phyloP scores from a whole-genome alignment of 2,329 filamentous ascomycete genomes.

The Aspergillus ruber region DNA sequence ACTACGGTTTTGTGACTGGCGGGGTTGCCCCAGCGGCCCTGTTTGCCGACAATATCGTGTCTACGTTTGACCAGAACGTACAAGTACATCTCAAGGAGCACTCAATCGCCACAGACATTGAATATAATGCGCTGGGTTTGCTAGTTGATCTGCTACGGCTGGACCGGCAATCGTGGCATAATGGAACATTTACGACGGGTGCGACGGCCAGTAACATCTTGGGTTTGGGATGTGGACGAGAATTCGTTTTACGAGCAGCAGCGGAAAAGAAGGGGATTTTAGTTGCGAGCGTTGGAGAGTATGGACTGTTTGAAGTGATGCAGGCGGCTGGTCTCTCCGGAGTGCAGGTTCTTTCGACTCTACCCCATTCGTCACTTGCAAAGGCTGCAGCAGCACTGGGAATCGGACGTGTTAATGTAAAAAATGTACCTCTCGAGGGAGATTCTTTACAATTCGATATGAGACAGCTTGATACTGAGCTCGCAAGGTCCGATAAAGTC shows the following conservation, averaged over 20 bases:
- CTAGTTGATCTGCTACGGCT: conserved; percentile 62
- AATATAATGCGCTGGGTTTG: conserved; percentile 65
- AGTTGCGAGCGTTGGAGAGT: conserved; percentile 54
- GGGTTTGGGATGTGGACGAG: conserved; percentile 64
- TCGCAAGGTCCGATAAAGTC: conserved; percentile 51
- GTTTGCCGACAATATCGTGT: conserved; percentile 78
- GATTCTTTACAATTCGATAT: conserved; percentile 68
- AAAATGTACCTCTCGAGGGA: conserved; percentile 44
- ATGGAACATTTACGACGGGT: conserved; percentile 74
- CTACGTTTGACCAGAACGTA: conserved; percentile 74
- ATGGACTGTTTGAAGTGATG: conserved; percentile 65
- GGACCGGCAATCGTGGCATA: conserved; percentile 53
- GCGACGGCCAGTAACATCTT: conserved; percentile 60
- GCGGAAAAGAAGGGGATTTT: conserved; percentile 28
- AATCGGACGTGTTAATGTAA: conserved; percentile 63
- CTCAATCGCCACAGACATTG: conserved; percentile 68
- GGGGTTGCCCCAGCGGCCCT: conserved; percentile 71
- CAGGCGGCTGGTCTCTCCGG: conserved; percentile 55
- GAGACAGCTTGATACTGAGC: conserved; percentile 53
- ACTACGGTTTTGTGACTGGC: conserved; percentile 87
- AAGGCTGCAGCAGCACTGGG: conserved; percentile 82
- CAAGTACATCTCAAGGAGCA: conserved; percentile 73
- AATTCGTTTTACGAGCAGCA: conserved; percentile 45
- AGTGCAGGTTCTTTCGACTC: conserved; percentile 72
- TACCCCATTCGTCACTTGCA: conserved; percentile 73